Evolutionary conservation across 2,329 filamentous ascomycete genomes (phyloP).

Genomic region (Stromatinia cepivora): DNA sequence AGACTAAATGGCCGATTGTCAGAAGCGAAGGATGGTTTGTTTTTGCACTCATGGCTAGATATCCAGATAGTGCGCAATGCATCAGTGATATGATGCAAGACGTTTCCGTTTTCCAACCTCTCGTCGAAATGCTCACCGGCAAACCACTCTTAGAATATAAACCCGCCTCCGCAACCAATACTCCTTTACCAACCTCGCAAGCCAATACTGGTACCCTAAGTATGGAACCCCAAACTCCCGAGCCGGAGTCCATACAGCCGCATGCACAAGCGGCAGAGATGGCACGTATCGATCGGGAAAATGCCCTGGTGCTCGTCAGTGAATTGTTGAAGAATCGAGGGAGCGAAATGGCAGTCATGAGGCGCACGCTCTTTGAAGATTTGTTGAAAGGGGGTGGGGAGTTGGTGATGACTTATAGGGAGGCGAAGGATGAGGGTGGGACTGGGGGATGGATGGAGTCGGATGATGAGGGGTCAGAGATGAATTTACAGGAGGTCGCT

Average conservation of each 20-base stretch:
- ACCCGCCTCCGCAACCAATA: background rate
- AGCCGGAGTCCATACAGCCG: constrained; percentile 30
- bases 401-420: constrained; percentile 34
- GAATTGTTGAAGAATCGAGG: constrained; percentile 53
- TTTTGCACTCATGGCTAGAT: constrained; percentile 59
- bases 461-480: background rate
- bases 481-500: background rate
- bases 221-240: constrained; percentile 9
- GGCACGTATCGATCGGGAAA: constrained; percentile 58
- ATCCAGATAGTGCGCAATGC: constrained; percentile 50
- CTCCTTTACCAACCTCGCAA: background rate
- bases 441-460: background rate
- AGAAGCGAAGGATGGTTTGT: constrained; percentile 63
- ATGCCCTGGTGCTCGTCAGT: constrained; percentile 58
- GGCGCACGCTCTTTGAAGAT: constrained; percentile 48
- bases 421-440: constrained; percentile 20
- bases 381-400: constrained; percentile 52
- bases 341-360: constrained; percentile 45
- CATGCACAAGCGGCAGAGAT: constrained; percentile 45
- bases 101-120: constrained; percentile 46
- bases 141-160: constrained; percentile 39
- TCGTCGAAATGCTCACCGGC: constrained; percentile 54
- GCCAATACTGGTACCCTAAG: background rate
- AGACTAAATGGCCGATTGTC: constrained; percentile 59
- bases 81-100: constrained; percentile 48